Conservation (phyloP, 164 flowering plant species). For the Vitis vinifera region DNA sequence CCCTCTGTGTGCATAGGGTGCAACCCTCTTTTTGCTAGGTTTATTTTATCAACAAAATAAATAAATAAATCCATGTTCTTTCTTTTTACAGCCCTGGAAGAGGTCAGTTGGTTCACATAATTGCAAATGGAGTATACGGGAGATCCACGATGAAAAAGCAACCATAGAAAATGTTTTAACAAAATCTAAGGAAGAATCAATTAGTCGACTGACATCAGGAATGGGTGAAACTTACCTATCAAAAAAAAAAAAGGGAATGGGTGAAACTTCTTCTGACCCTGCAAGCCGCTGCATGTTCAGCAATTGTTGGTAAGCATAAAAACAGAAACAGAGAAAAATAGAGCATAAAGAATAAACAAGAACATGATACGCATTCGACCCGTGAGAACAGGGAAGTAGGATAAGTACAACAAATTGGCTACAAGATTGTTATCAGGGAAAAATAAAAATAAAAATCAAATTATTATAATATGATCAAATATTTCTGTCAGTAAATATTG, state of each 20-base stretch:
- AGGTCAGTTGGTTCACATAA: not conserved
- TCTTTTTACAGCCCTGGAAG: not conserved
- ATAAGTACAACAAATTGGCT: not conserved
- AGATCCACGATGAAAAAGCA: not conserved
- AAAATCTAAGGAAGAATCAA: not conserved
- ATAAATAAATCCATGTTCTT: not conserved
- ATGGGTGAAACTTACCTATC: no score
- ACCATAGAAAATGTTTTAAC: not conserved
- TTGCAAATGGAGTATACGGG: not conserved
- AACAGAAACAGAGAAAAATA: slow-evolving; percentile 2
- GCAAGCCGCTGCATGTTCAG: slow-evolving; percentile 66
- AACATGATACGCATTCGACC: not conserved
- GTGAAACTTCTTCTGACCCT: slow-evolving; percentile 79
- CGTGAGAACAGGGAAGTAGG: not conserved
- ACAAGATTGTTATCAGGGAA: not conserved
- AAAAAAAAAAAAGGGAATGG: slow-evolving; percentile 14
- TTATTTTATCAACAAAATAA: no score
- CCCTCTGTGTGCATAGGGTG: no score
- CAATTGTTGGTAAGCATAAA: not conserved
- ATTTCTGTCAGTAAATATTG: slow-evolving; percentile 24
- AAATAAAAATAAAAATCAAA: not conserved
- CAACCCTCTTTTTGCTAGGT: no score
- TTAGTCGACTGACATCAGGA: no score
- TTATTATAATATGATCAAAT: not conserved
- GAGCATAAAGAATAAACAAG: not conserved